A percentile compares a stretch with the other conserved stretches of the same genome.
These are phyloP conservation scores for Cryphonectria carpinicola DNA, from an alignment of 2,329 filamentous ascomycete species.

Conservation along the genomic window DNA sequence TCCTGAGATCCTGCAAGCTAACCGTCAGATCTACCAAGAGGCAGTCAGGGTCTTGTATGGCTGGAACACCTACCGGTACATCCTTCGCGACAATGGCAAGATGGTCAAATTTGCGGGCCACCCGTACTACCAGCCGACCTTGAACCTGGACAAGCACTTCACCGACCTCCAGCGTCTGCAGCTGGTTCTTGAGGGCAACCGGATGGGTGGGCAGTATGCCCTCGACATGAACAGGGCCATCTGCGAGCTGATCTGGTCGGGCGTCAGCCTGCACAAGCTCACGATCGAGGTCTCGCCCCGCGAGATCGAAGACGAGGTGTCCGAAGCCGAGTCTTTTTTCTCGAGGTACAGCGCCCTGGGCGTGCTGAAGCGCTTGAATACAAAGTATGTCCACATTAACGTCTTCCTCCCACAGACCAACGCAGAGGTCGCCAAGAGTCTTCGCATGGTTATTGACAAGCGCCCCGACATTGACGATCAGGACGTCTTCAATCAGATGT, in stretches of 20 bases:
- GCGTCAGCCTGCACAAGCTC: slow-evolving; percentile 44
- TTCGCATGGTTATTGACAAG: slow-evolving; percentile 23
- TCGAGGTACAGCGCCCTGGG: slow-evolving; percentile 17
- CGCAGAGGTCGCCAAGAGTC: slow-evolving; percentile 36
- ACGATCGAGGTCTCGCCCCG: slow-evolving; percentile 45
- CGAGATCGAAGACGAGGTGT: slow-evolving; percentile 25
- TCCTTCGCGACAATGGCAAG: slow-evolving; percentile 44
- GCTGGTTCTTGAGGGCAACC: slow-evolving; percentile 49
- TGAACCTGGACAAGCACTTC: slow-evolving; percentile 44
- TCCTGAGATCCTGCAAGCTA: slow-evolving; percentile 42
- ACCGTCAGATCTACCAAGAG: slow-evolving; percentile 42
- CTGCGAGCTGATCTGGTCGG: neutral
- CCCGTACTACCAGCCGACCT: slow-evolving; percentile 21
- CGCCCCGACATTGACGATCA: slow-evolving; percentile 11
- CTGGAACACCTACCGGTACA: slow-evolving; percentile 52
- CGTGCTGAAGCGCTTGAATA: slow-evolving; percentile 19
- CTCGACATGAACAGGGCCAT: slow-evolving; percentile 29
- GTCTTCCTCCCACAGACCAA: slow-evolving; percentile 30
- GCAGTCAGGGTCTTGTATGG: slow-evolving; percentile 50
- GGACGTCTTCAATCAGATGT: slow-evolving; percentile 17
- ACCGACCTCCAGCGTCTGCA: slow-evolving; percentile 46
- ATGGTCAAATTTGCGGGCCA: neutral
- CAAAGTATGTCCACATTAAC: slow-evolving; percentile 12
- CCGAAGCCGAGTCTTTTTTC: neutral
- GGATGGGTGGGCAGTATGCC: slow-evolving; percentile 36